Conservation (phyloP, 2,329 filamentous ascomycete genomes). For the Elsinoe perseae region DNA sequence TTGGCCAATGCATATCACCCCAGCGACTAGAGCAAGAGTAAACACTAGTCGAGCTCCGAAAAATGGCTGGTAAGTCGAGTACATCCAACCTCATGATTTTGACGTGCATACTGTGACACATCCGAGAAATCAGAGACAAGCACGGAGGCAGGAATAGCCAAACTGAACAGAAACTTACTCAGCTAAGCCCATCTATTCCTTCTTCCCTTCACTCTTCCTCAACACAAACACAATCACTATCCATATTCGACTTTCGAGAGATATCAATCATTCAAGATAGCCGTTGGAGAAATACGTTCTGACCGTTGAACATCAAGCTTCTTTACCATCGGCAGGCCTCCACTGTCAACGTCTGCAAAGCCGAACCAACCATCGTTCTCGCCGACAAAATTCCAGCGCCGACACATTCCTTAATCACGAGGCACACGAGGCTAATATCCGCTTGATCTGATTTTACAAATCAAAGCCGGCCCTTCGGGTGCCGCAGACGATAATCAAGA, state of each 20-base stretch:
- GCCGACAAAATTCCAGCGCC: conserved; percentile 9
- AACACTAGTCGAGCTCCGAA: neutral
- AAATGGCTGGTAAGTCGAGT: conserved; percentile 14
- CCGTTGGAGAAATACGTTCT: conserved; percentile 2
- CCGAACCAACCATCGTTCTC: conserved; percentile 2
- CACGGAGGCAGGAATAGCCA: neutral
- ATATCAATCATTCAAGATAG: neutral
- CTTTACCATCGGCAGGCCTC: neutral
- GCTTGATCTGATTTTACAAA: neutral
- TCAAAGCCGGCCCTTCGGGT: conserved; percentile 10
- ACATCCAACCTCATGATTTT: conserved; percentile 18
- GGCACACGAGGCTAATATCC: neutral
- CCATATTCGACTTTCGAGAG: conserved; percentile 11
- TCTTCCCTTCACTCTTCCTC: conserved; percentile 6
- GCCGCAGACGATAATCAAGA: conserved; percentile 5
- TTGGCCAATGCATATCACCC: conserved; percentile 2
- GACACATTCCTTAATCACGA: conserved; percentile 14
- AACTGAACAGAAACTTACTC: conserved; percentile 14
- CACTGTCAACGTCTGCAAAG: conserved; percentile 5
- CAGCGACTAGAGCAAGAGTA: neutral
- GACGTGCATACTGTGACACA: conserved; percentile 5
- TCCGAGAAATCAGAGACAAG: neutral
- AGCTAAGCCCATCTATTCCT: conserved; percentile 15
- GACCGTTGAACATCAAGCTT: conserved; percentile 16
- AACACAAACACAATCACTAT: conserved; percentile 9